These are phyloP conservation scores for Puccinellia tenuiflora DNA, from an alignment of 176 grass and related monocot species.

Conservation along the genomic window DNA sequence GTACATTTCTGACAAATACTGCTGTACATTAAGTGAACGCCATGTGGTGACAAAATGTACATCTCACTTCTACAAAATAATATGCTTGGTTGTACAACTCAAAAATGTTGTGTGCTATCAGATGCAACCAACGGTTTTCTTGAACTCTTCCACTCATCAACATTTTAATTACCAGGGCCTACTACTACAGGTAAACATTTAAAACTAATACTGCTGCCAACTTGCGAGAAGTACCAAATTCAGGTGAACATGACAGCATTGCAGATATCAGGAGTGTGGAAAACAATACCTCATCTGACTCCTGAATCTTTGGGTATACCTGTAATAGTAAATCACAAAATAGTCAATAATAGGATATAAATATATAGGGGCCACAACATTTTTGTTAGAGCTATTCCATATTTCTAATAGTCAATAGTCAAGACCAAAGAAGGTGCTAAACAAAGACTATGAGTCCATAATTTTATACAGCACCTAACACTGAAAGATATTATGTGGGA, in stretches of 20 bases:
- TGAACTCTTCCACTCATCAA: neutral
- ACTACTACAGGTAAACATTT: neutral
- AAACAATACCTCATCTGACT: constrained; percentile 63
- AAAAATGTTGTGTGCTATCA: neutral
- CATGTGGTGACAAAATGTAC: neutral
- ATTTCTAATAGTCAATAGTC: neutral
- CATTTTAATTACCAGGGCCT: neutral
- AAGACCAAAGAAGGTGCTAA: neutral
- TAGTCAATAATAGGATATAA: neutral
- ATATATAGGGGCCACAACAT: neutral
- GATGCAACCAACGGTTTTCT: neutral
- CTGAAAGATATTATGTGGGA: neutral
- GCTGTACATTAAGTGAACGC: neutral
- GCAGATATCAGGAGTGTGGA: constrained; percentile 1
- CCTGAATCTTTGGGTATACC: constrained; percentile 92
- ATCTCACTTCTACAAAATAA: neutral
- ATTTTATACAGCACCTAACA: neutral
- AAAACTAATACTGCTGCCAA: neutral
- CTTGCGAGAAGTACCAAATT: neutral
- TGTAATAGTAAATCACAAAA: constrained; percentile 34
- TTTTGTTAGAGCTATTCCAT: neutral
- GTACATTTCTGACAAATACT: neutral
- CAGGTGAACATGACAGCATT: neutral
- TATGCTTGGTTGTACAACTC: neutral
- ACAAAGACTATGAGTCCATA: neutral